Base-by-base conservation (phyloP, 805 yeast genomes). In the Yamadazyma scolyti region DNA sequence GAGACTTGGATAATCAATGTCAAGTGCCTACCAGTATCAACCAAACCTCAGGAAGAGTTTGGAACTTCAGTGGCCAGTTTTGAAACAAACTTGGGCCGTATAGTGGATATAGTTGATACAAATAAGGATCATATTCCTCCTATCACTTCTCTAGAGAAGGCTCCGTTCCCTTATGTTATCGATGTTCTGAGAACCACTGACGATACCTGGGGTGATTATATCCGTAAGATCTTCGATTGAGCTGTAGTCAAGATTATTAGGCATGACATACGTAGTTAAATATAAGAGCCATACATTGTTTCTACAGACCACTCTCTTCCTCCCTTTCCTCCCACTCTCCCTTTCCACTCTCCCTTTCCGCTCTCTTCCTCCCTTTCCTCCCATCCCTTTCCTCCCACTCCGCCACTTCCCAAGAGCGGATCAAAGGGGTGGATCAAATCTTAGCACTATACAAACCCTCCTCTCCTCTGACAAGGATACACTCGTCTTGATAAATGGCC, bases 121-220 rank as follows among this genome's bases (percentile, higher is more conserved):
- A 67, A 79, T 46, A 79, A 75, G 45, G 73, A 66, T 28, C 88
- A 81, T 43, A 77, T 85, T 2, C 94, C 95, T 3, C 82, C 85
- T 1, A 80, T 84, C 15, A 73, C 81, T 11, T 71, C 84, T 1
- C 60, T 77, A 10, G 87, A 80, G 3, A 58, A 71, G 17, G 58
- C 77, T 8, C 90, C 93, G 3, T 84, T 84, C 46, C 85, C 70
- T 1, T 65, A 58, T 39, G 43, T 36, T 6, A 61, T 66, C n/a
- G 42, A 45, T 9, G 44, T 62, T 12, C 54, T 37, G 6, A 11
- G 12, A 19, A 44, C 37, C 8, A 51, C 51, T 10, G 62, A 62
- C 16, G 71, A 61, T 27, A 47, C 58, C 16, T 65, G 71, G 71
- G 63, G 70, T 6, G 53, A 48, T 7, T 62, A 58, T 36, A 63